Conservation (phyloP, 2,329 filamentous ascomycete species). For the Cercospora beticola region DNA sequence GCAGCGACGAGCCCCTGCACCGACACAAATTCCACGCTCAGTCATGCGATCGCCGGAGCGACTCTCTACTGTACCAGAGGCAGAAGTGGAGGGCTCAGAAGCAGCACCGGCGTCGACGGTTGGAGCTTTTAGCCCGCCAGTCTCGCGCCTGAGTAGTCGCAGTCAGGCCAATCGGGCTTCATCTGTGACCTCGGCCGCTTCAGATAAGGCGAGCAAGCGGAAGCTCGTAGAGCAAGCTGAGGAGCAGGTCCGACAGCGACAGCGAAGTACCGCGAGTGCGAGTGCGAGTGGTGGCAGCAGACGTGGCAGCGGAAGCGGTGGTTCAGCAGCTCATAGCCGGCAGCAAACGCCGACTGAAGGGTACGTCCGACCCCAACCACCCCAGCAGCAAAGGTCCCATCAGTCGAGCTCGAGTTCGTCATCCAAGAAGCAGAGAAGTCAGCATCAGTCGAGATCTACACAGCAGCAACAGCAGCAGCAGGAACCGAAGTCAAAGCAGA, state of each 20-base stretch:
- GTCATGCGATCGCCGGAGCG: slow-evolving; percentile 32
- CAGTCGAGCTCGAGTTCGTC: neutral
- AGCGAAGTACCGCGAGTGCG: slow-evolving; percentile 23
- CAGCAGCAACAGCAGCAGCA: neutral
- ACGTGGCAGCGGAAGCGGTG: slow-evolving; percentile 15
- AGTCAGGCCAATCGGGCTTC: slow-evolving; percentile 27
- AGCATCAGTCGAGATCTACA: neutral
- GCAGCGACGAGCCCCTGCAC: neutral
- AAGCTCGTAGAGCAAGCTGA: slow-evolving; percentile 37
- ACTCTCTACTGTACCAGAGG: slow-evolving; percentile 38
- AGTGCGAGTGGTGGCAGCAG: slow-evolving; percentile 11
- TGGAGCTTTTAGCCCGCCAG: slow-evolving; percentile 21
- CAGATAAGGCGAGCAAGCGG: slow-evolving; percentile 39
- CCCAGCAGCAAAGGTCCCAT: slow-evolving; percentile 3
- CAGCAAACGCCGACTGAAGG: slow-evolving; percentile 34
- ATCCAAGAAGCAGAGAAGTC: slow-evolving; percentile 4
- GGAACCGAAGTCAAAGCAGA: neutral
- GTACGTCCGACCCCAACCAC: slow-evolving; percentile 28
- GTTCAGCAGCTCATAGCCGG: slow-evolving; percentile 27
- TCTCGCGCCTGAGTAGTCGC: slow-evolving; percentile 33
- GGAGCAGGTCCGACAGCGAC: slow-evolving; percentile 28
- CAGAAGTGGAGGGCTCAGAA: slow-evolving; percentile 21
- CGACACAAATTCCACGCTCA: slow-evolving; percentile 16
- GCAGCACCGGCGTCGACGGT: slow-evolving; percentile 15
- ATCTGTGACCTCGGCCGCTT: slow-evolving; percentile 25